Percentiles rank a stretch among this genome's conserved stretches.
These are phyloP conservation scores for Xylaria castorea DNA, from an alignment of 495 filamentous ascomycete genomes.

Conservation along the genomic window DNA sequence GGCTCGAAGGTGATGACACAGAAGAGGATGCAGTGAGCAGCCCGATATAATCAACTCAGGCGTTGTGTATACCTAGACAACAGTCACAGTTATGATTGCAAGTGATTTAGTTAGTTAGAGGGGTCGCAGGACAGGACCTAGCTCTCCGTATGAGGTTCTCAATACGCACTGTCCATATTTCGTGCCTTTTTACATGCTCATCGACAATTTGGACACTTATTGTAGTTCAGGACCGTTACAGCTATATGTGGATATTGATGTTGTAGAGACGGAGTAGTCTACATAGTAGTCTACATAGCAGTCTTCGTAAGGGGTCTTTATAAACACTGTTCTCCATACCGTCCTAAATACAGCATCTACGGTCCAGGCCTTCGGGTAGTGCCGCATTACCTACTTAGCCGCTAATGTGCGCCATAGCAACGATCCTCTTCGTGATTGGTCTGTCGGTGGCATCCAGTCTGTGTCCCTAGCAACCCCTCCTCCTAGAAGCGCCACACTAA, in stretches of 20 bases:
- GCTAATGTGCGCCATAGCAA: conserved; percentile 13
- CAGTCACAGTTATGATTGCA: background rate
- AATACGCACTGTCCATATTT: background rate
- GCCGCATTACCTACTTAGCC: background rate
- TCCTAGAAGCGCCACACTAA: background rate
- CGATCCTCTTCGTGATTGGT: conserved; percentile 1
- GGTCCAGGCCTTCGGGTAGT: background rate
- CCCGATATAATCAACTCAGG: background rate
- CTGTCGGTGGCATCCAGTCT: background rate
- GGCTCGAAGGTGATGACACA: background rate
- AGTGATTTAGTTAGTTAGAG: too few species aligned
- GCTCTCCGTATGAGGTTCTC: too few species aligned
- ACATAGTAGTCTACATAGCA: too few species aligned
- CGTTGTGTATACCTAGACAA: background rate
- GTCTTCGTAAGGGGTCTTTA: too few species aligned
- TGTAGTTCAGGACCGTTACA: background rate
- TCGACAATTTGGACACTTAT: background rate
- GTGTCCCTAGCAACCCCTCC: conserved; percentile 23
- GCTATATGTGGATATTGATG: too few species aligned
- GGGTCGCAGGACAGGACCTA: too few species aligned
- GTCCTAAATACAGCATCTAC: too few species aligned
- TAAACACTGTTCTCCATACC: too few species aligned
- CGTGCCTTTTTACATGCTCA: background rate
- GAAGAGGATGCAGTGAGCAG: background rate
- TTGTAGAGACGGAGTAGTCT: too few species aligned